Conservation (phyloP, 179 eudicot genomes). For the Gypsophila paniculata region DNA sequence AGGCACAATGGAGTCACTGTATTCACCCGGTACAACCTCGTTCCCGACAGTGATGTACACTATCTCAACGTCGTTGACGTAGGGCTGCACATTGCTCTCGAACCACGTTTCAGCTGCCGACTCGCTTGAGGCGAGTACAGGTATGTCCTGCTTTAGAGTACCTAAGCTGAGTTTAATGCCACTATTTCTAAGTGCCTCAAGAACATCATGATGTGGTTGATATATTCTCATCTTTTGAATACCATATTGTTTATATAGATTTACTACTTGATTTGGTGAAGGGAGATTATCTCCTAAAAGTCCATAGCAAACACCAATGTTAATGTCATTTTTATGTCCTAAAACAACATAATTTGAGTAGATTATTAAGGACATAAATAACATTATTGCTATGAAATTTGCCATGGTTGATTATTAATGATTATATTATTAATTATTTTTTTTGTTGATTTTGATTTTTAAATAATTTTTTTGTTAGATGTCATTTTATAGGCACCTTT, state of each 20-base stretch:
- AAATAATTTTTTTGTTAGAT: background rate
- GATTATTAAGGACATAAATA: conserved; percentile 19
- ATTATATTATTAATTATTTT: too few relatives aligned
- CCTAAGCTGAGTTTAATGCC: conserved; percentile 38
- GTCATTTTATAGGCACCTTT: background rate
- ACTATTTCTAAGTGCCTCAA: conserved; percentile 42
- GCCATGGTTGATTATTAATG: conserved; percentile 19
- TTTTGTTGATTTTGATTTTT: background rate
- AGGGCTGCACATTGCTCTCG: conserved; percentile 33
- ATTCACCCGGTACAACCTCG: conserved; percentile 42
- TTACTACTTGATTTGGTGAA: conserved; percentile 30
- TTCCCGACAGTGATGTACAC: conserved; percentile 43
- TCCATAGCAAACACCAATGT: conserved; percentile 56
- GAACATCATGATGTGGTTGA: conserved; percentile 38
- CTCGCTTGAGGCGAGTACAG: conserved; percentile 27
- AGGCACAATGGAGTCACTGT: conserved; percentile 33
- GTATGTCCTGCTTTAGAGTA: conserved; percentile 39
- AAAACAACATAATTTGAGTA: conserved; percentile 14
- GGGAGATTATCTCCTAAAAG: conserved; percentile 45
- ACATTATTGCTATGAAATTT: conserved; percentile 8
- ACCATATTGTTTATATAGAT: conserved; percentile 22
- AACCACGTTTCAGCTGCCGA: conserved; percentile 44
- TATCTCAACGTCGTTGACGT: conserved; percentile 26
- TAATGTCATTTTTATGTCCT: background rate
- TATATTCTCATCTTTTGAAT: conserved; percentile 46